A percentile compares a stretch with the other conserved stretches of the same genome.
phyloP scores from a whole-genome alignment of 106 monocot species.

The Iris macrosiphon region DNA sequence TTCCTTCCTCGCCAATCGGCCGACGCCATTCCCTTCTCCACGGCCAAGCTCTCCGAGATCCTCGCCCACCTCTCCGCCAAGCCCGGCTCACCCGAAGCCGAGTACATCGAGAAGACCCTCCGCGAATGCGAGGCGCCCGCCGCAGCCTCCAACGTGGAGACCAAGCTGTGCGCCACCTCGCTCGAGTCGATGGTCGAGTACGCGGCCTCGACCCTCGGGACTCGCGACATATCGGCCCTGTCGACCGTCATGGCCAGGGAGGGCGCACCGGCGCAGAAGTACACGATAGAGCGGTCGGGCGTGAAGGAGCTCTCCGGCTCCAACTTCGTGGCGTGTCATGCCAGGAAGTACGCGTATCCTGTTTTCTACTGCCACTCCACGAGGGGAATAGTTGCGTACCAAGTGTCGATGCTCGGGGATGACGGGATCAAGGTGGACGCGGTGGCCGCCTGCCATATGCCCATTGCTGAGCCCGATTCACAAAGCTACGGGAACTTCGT shows the following conservation, averaged over 20 bases:
- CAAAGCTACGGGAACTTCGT: background rate
- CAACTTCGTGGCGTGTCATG: constrained; percentile 44
- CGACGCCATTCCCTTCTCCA: constrained; percentile 44
- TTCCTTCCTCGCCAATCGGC: constrained; percentile 34
- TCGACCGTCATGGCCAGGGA: constrained; percentile 32
- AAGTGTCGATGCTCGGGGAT: constrained; percentile 18
- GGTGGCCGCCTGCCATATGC: constrained; percentile 43
- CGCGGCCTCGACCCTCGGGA: constrained; percentile 20
- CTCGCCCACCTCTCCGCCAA: constrained; percentile 18
- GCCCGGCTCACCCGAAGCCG: constrained; percentile 17
- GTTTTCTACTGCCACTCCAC: constrained; percentile 63
- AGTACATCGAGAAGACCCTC: constrained; percentile 18
- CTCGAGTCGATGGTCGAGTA: constrained; percentile 78
- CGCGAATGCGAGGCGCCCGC: constrained; percentile 37
- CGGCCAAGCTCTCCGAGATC: constrained; percentile 25
- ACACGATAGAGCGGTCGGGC: constrained; percentile 11
- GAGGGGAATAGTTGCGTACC: constrained; percentile 16
- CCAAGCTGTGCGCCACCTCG: constrained; percentile 47
- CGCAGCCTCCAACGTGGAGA: constrained; percentile 19
- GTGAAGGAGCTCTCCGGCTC: constrained; percentile 9
- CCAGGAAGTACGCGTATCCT: constrained; percentile 32
- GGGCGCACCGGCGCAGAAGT: constrained; percentile 15
- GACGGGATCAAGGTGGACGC: constrained; percentile 42
- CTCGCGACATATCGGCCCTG: constrained; percentile 15
- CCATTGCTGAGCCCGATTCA: background rate